phyloP scores from a whole-genome alignment of 2,329 filamentous ascomycete genomes.

The Colletotrichum sp. region DNA sequence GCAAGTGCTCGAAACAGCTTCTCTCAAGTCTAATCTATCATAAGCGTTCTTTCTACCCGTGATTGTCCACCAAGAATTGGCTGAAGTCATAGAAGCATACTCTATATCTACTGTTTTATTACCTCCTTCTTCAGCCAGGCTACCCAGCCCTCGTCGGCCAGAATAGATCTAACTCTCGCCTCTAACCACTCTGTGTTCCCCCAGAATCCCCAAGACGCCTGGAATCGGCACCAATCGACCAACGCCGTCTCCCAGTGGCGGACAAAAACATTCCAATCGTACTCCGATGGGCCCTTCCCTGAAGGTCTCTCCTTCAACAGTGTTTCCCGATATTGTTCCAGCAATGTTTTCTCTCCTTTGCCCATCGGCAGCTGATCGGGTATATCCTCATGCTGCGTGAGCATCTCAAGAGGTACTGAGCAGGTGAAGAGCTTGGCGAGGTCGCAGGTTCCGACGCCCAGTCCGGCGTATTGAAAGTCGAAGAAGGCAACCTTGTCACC shows the following conservation, averaged over 20 bases:
- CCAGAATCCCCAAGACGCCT: conserved; percentile 67
- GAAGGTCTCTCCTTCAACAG: conserved; percentile 32
- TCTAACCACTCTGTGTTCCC: conserved; percentile 64
- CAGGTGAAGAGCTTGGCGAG: conserved; percentile 72
- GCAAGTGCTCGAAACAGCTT: background rate
- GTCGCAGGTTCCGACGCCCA: conserved; percentile 69
- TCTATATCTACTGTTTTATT: background rate
- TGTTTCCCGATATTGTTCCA: conserved; percentile 51
- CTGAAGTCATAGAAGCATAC: background rate
- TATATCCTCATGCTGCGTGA: conserved; percentile 38
- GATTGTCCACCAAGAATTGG: fast-evolving
- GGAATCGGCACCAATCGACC: conserved; percentile 70
- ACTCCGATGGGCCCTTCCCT: conserved; percentile 35
- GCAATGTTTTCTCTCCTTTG: conserved; percentile 52
- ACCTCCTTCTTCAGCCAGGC: conserved; percentile 42
- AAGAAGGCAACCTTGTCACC: conserved; percentile 65
- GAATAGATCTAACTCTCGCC: conserved; percentile 55
- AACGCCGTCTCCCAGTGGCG: conserved; percentile 71
- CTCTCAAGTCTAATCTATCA: background rate
- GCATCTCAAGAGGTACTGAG: conserved; percentile 62
- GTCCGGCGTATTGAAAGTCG: conserved; percentile 72
- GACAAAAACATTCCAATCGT: conserved; percentile 58
- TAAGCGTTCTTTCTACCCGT: background rate
- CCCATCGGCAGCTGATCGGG: conserved; percentile 51
- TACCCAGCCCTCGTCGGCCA: conserved; percentile 49